Evolutionary conservation across 495 filamentous ascomycete species (phyloP), one percentile per base, ranked within the genome.

Genomic region (Chlorociboria aeruginascens): DNA sequence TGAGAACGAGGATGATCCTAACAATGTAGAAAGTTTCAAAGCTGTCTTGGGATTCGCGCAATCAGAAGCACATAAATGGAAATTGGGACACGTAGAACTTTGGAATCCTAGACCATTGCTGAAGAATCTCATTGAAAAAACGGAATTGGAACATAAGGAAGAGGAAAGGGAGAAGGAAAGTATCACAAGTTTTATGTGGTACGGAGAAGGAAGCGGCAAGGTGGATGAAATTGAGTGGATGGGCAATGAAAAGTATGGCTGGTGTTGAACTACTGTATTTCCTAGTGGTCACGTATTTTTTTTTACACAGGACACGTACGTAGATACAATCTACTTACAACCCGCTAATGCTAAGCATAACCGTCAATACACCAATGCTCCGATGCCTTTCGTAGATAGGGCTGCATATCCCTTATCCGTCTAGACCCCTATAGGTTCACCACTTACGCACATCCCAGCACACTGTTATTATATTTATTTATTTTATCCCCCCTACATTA

Each of bases 181-280:
- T 43, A 76, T 78, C 46, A 58, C 72, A 0, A 70, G 68, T 51
- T 53, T 78, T 60, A 71, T 68, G 66, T 75, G 72, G 71, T 72
- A 75, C 48, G 73, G 68, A 7, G 58, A 62, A 16, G 69, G 61
- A 9, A 47, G 51, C 7, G 55, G 52, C 2, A 32, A 10, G 13
- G 63, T 63, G 12, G 65, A 70, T 33, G 69, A 80, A 17, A 68
- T 95, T 35, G 82, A 88, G 40, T 98, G 92, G 92, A 63, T 88
- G 44, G 74, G 72, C 50, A 95, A 93, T 59, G 89, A 98, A 73
- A 95, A 93, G 71, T 96, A 80, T 67, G 84, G 77, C 14, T 98
- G 90, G 90, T 95, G 86, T 61, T 96, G 63, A 78, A 25, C 20
- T 4, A 25, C 4, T 4, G 4, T 25, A 25, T 25, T 40, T 43